phyloP scores from a whole-genome alignment of 2,329 filamentous ascomycete genomes.

The Penicillium griseofulvum region DNA sequence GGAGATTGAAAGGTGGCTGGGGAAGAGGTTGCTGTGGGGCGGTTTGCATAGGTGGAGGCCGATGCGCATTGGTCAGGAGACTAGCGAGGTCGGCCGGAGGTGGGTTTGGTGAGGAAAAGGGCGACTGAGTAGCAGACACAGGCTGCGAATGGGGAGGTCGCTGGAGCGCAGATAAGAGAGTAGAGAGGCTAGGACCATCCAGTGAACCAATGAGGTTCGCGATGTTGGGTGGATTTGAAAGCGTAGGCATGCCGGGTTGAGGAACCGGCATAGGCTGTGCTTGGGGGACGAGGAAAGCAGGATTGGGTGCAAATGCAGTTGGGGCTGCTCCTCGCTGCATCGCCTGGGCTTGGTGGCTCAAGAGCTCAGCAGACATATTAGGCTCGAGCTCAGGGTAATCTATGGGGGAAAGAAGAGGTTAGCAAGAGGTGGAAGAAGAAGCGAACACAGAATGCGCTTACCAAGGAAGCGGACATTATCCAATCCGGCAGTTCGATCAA shows the following conservation, averaged over 20 bases:
- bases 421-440: constrained; percentile 2
- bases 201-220: constrained; percentile 65
- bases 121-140: constrained; percentile 34
- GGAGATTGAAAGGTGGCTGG: constrained; percentile 32
- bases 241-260: constrained; percentile 34
- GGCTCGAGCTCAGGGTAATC: constrained; percentile 84
- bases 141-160: constrained; percentile 37
- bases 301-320: constrained; percentile 39
- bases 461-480: constrained; percentile 76
- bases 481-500: constrained; percentile 72
- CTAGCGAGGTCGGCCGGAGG: constrained; percentile 42
- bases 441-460: constrained; percentile 28
- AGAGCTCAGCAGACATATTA: constrained; percentile 73
- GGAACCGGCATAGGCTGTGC: constrained; percentile 32
- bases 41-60: constrained; percentile 34
- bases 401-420: constrained; percentile 29
- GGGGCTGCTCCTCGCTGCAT: constrained; percentile 36
- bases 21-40: constrained; percentile 29
- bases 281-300: constrained; percentile 37
- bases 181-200: constrained; percentile 69
- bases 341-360: constrained; percentile 56
- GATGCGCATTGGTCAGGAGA: constrained; percentile 40
- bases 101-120: constrained; percentile 34
- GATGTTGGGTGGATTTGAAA: constrained; percentile 51
- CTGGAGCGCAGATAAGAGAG: constrained; percentile 62